Base-by-base conservation (phyloP, 371 early-diverging fungal species). In the Syncephalastrum contaminatum region DNA sequence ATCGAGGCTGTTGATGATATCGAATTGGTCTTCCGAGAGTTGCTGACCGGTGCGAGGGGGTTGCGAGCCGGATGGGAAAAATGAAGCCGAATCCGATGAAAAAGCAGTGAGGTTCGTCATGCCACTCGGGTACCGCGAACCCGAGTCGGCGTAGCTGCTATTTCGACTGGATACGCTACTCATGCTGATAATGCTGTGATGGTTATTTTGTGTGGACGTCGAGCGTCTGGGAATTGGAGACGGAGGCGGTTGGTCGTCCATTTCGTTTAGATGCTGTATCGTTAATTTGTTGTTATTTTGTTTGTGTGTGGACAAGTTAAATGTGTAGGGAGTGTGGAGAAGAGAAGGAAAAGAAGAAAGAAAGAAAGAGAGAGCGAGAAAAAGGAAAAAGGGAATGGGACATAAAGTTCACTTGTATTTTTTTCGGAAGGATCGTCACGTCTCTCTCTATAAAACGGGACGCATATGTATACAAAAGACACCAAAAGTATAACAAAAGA, bases 121-220 rank as follows among this genome's bases (percentile, higher is more conserved):
- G 41, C 59, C 54, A 45, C 59, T 59, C 13, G 59, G 59, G 43
- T 59, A 59, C 18, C 54, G 59, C 19, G 59, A 46, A 20, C 48
- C 39, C 21, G 49, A 27, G 22, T 51, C 36, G 10, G 36, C 53
- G 13, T 46, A 48, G 30, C 59, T 59, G 43, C 59, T 59, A 15
- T 49, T 47, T 59, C 43, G 48, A 36, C 60, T 60, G 3, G 60
- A 60, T 21, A 54, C 54, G 27, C 60, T 60, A 19, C 60, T 51
- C 51, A 53, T 45, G 48, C 60, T 60, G 41, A 54, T 44, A 4
- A 59, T 41, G 12, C 59, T 53, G 24, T 59, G 48, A 30, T 53
- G 53, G 5, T 43, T 39, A 22, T 48, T 30, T 40, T 36, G 51
- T 22, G 41, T 51, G 13, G 18, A 36, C 18, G 51, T 18, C 13